Evolutionary conservation across 1,284 basidiomycete genomes (phyloP), one percentile per base, ranked within the genome.

Genomic region (Sporisorium iseilematis-ciliati): DNA sequence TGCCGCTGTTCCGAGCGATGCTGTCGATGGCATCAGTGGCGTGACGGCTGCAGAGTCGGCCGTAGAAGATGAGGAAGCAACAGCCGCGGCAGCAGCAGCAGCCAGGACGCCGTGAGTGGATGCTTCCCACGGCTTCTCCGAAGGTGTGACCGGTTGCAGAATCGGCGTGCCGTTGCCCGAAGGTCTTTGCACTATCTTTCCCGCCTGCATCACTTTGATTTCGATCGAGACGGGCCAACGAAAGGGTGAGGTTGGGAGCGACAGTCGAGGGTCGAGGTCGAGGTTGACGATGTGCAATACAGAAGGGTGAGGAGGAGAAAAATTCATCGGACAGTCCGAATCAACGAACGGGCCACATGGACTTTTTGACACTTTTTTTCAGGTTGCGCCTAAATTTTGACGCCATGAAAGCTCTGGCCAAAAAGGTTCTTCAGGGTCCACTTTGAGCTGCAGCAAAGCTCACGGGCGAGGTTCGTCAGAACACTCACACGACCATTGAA

Each of bases 121-220:
- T 31, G 23, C 54, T 35, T 46, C 25, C 16, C 40, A 20, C 14
- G 55, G 58, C 49, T 58, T 51, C 23, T 62, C 68, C 35, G 26
- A 25, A n/a, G 71, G 51, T 7, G 67, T 65, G 38, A 59, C 59
- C 16, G 72, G 61, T 40, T 69, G 55, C 35, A 75, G 46, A 31
- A 75, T 59, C n/a, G 72, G 72, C 29, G 72, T 75, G n/a, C 72
- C 72, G 26, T 75, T 64, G 56, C 72, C 72, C 48, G 72, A 75
- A 38, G 63, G 49, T 31, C 72, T 23, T 51, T 69, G 58, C 0
- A 75, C 63, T 25, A 75, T 64, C 52, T 64, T 69, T 5, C 45
- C 57, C 3, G 72, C 66, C 63, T 66, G 72, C 72, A 75, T 75
- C 7, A 50, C 40, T 41, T 49, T 26, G 48, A 51, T 40, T 11